These are phyloP conservation scores for Gossypium mustelinum DNA, from an alignment of 345 rosid genomes.

Conservation along the genomic window DNA sequence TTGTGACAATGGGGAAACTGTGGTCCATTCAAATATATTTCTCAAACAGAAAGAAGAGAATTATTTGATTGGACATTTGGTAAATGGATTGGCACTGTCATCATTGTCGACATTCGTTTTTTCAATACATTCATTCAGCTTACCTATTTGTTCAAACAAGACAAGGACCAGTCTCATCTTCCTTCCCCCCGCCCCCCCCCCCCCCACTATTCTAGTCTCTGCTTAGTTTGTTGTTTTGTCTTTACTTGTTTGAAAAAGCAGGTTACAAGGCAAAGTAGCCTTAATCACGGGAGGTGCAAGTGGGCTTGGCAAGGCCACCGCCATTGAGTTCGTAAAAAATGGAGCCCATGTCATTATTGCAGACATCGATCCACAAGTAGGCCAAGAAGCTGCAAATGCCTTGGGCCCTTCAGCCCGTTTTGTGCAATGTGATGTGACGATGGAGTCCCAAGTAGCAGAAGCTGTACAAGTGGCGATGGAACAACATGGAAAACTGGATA, in stretches of 20 bases:
- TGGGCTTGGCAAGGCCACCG: constrained; percentile 79
- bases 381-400: constrained; percentile 30
- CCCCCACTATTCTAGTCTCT: neutral
- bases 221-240: neutral
- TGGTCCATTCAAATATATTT: constrained; percentile 12
- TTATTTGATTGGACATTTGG: constrained; percentile 16
- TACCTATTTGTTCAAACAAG: constrained; percentile 4
- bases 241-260: constrained; percentile 12
- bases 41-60: neutral
- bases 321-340: constrained; percentile 43
- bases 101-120: constrained; percentile 11
- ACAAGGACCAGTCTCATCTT: neutral
- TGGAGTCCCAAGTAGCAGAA: constrained; percentile 53
- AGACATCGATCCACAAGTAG: constrained; percentile 30
- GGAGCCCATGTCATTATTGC: constrained; percentile 67
- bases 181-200: neutral
- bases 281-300: constrained; percentile 75
- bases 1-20: neutral
- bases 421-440: constrained; percentile 49
- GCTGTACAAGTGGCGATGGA: constrained; percentile 40
- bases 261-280: constrained; percentile 67
- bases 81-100: constrained; percentile 3
- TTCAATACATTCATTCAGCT: neutral
- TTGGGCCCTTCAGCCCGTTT: constrained; percentile 60
- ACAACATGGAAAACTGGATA: constrained; percentile 58